Conservation (phyloP, 2,329 filamentous ascomycete genomes). For the Clonostachys solani region DNA sequence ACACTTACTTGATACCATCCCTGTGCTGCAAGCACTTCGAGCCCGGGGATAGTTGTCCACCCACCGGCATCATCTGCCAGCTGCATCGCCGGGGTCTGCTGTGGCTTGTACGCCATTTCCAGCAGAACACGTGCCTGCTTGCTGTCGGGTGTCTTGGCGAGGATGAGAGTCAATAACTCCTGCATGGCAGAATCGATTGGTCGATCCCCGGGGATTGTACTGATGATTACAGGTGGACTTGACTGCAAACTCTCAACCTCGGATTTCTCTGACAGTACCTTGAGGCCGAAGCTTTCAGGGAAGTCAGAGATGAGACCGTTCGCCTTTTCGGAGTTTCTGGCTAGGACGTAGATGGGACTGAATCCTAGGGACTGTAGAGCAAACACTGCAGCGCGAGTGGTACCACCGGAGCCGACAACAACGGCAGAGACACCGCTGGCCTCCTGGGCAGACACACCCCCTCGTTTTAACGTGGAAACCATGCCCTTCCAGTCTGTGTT, state of each 20-base stretch:
- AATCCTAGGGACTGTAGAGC: constrained; percentile 81
- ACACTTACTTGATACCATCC: constrained; percentile 75
- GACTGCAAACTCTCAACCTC: constrained; percentile 48
- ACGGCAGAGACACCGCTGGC: constrained; percentile 51
- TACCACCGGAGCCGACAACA: constrained; percentile 88
- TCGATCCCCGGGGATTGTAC: constrained; percentile 85
- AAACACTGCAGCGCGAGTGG: constrained; percentile 86
- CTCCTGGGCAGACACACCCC: constrained; percentile 39
- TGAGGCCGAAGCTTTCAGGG: constrained; percentile 66
- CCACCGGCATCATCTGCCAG: constrained; percentile 66
- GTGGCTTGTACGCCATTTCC: constrained; percentile 96
- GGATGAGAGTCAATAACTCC: constrained; percentile 35
- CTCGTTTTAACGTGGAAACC: constrained; percentile 71
- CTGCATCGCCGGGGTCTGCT: constrained; percentile 78
- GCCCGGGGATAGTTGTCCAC: constrained; percentile 80
- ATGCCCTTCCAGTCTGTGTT: constrained; percentile 98
- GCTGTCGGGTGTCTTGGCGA: constrained; percentile 10
- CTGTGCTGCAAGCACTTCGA: constrained; percentile 87
- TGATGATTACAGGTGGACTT: constrained; percentile 63
- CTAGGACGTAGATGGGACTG: constrained; percentile 81
- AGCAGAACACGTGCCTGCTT: constrained; percentile 59
- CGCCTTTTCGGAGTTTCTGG: constrained; percentile 68
- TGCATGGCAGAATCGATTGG: constrained; percentile 72
- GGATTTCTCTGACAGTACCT: constrained; percentile 48
- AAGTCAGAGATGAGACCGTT: constrained; percentile 66